Conservation (phyloP, 225 moss, liverwort and hornwort genomes). For the Climacium dendroides region DNA sequence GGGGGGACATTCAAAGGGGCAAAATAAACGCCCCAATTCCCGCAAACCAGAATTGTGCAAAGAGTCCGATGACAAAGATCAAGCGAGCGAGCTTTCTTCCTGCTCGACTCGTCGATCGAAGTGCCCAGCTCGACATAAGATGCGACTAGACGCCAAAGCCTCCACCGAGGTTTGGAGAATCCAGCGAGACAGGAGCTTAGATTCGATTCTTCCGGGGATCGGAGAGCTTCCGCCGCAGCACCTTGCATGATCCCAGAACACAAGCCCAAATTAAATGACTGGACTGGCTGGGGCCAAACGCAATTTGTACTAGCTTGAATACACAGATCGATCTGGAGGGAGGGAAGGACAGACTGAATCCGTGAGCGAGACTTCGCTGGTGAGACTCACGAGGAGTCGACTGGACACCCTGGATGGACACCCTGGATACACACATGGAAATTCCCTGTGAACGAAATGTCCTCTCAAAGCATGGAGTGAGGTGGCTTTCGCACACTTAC, state of each 20-base stretch:
- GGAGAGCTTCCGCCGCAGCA: background rate
- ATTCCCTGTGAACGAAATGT: too few relatives aligned
- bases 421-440: background rate
- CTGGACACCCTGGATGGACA: background rate
- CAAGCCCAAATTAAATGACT: background rate
- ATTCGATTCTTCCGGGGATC: background rate
- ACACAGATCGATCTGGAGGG: background rate
- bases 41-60: background rate
- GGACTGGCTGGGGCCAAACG: background rate
- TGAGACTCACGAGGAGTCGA: background rate
- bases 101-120: background rate
- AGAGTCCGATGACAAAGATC: background rate
- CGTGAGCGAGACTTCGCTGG: background rate
- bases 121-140: background rate
- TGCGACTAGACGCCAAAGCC: background rate
- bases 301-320: background rate
- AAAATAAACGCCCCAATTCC: too few relatives aligned
- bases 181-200: background rate
- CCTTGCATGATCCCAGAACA: background rate
- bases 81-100: background rate
- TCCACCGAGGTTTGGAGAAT: background rate
- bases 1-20: background rate
- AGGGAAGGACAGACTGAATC: background rate
- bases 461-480: too few relatives aligned
- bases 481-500: too few relatives aligned